Percentiles rank a stretch among this genome's conserved stretches.
Evolutionary conservation across 805 yeast genomes (phyloP).

Genomic region (Ogataea nitratoaversa): DNA sequence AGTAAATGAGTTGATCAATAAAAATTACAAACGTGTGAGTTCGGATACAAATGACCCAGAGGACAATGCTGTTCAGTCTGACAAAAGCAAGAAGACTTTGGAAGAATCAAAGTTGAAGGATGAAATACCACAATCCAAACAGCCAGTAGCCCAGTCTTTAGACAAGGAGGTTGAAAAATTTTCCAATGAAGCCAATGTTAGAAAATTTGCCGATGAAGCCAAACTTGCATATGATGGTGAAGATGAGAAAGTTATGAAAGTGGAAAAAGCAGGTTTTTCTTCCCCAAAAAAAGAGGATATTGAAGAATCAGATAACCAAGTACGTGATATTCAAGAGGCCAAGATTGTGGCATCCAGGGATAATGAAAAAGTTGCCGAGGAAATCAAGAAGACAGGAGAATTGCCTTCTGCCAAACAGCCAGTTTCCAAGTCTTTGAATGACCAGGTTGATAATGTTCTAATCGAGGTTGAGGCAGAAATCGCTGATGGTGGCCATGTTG

Average conservation of each 20-base stretch:
- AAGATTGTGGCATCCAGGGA: slow-evolving; percentile 14
- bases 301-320: slow-evolving; percentile 2
- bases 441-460: slow-evolving; percentile 21
- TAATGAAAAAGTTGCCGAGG: slow-evolving; percentile 22
- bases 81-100: not conserved
- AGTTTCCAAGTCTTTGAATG: slow-evolving; percentile 24
- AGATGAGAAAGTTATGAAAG: not conserved
- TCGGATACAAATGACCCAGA: not conserved
- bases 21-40: too few species aligned
- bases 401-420: slow-evolving; percentile 24
- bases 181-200: not conserved
- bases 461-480: slow-evolving; percentile 7
- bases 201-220: not conserved
- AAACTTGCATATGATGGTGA: not conserved
- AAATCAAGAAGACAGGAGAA: slow-evolving; percentile 19
- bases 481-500: slow-evolving; percentile 4
- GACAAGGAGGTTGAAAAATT: slow-evolving; percentile 4
- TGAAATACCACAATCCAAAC: slow-evolving; percentile 1
- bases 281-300: not conserved
- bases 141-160: not conserved
- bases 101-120: not conserved
- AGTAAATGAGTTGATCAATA: not conserved
- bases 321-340: slow-evolving; percentile 11
- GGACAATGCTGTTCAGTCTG: not conserved
- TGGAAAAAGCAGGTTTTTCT: not conserved